A percentile compares a stretch with the other conserved stretches of the same genome.
These are phyloP conservation scores for Exophiala mesophila DNA, from an alignment of 2,329 filamentous ascomycete genomes.

Conservation along the genomic window DNA sequence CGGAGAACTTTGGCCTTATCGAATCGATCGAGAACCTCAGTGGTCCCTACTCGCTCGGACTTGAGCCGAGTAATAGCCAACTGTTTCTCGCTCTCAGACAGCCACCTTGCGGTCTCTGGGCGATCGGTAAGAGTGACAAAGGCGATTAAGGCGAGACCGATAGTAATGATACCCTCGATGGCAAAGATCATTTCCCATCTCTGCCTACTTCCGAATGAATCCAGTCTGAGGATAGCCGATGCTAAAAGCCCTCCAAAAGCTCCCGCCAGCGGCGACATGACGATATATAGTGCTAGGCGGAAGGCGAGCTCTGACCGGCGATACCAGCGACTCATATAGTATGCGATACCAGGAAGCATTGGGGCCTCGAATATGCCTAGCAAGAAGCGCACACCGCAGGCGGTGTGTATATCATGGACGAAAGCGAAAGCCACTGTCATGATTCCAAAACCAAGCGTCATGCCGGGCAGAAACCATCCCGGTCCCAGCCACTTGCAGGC, in stretches of 20 bases:
- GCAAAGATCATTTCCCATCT: constrained; percentile 67
- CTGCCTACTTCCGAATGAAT: constrained; percentile 52
- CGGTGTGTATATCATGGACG: constrained; percentile 49
- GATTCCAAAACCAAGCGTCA: constrained; percentile 59
- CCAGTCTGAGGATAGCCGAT: constrained; percentile 58
- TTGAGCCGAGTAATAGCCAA: constrained; percentile 63
- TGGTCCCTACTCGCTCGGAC: constrained; percentile 60
- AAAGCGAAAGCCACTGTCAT: constrained; percentile 63
- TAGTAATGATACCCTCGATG: constrained; percentile 65
- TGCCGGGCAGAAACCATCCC: constrained; percentile 64
- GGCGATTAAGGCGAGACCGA: constrained; percentile 51
- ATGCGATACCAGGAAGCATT: constrained; percentile 68
- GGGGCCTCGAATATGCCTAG: constrained; percentile 60
- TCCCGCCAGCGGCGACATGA: constrained; percentile 65
- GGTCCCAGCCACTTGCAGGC: constrained; percentile 67
- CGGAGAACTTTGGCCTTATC: constrained; percentile 54
- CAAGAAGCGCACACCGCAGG: constrained; percentile 61
- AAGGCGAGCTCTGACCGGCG: constrained; percentile 62
- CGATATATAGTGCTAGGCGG: constrained; percentile 63
- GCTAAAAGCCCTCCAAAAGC: constrained; percentile 66
- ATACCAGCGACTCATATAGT: constrained; percentile 65
- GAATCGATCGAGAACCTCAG: constrained; percentile 60
- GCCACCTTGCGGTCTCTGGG: constrained; percentile 63
- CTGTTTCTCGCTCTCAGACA: constrained; percentile 60
- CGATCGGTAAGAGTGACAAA: constrained; percentile 65